Base-by-base conservation (phyloP, 2,329 filamentous ascomycete genomes). In the Penicillium concentricum region DNA sequence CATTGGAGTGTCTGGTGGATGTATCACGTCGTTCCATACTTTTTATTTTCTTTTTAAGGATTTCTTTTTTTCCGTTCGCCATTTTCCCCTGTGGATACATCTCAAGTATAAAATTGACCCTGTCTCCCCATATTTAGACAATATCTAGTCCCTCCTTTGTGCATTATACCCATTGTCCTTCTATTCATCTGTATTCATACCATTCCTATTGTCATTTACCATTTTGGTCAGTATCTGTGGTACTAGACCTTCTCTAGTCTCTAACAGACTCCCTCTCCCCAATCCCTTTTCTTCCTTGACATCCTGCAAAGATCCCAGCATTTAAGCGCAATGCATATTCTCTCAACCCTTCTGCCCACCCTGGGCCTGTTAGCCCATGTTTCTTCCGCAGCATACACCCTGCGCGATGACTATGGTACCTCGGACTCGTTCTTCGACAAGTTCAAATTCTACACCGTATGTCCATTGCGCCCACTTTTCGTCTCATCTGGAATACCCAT, bases 391-490 rank as follows among this genome's bases (percentile, higher is more conserved):
- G 67, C 64, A 37, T 79, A 80, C 58, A 66, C 71, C 18, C 68
- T 83, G 44, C 62, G 78, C 57, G 80, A 82, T 58, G 78, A 81
- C 64, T 82, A 82, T 66, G 74, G 72, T 44, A 65, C 61, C 32
- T 63, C 69, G 35, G 67, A 68, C 47, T 72, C 73, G 56, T 84
- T 84, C 66, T 83, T 83, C 67, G 74, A 78, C 62, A 74, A 78
- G 63, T 84, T 84, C 67, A 64, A 70, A 30, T 84, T 84, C 70
- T 83, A 74, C 62, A 81, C 78, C 8, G 75, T 77, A 69, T 48
- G 74, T 67, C 24, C n/a, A 38, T 35, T 24, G 5, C 5, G 13
- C 9, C 10, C 4, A 12, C 1, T 13, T 2, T 18, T 5, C 16
- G 10, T n/a, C 18, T 10, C 7, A 5, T 18, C 8, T 13, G 2